Evolutionary conservation across 345 rosid genomes (phyloP), one percentile per base, ranked within the genome.

Genomic region (Raphanus raphanistrum): DNA sequence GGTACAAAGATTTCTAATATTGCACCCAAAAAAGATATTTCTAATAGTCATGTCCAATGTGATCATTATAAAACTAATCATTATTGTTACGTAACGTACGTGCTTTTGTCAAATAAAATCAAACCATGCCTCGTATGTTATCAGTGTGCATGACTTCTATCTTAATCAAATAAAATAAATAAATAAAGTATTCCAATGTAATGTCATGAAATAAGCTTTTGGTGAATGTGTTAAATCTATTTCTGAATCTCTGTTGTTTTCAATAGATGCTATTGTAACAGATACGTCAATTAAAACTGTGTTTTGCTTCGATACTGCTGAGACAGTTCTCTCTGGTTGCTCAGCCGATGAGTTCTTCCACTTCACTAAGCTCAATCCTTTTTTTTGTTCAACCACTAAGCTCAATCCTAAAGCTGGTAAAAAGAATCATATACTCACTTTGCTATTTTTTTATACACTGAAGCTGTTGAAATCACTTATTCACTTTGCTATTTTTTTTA

Each of bases 261-360:
- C 1, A 35, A 41, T 69, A 63, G 77, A 92, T 95, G 84, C 10
- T 41, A 41, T 9, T 93, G 65, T 89, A 60, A 88, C 90, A 45
- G 92, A 87, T 25, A 70, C 85, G 35, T 66, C 86, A 73, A 93
- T 90, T 93, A 2, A 33, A 33, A 6, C 36, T 33, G 36, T 9
- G 45, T 68, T 43, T 12, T 43, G n/a, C 50, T 43, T 43, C 11
- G 4, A 43, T 43, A 43, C n/a, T 3, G 50, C 50, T 43, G 13
- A n/a, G n/a, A 43, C 50, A 3, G 50, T 43, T 43, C 4, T 43
- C 4, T 43, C 11, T 43, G 13, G 50, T 43, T 43, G 50, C 4
- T 43, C n/a, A 43, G 50, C 50, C 3, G n/a, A 11, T 43, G 50
- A 43, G 4, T 43, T 43, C 50, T 3, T 45, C 52, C 15, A 45